Evolutionary conservation across 495 filamentous ascomycete genomes (phyloP).

Genomic region (Trichocladium uniseriatum): DNA sequence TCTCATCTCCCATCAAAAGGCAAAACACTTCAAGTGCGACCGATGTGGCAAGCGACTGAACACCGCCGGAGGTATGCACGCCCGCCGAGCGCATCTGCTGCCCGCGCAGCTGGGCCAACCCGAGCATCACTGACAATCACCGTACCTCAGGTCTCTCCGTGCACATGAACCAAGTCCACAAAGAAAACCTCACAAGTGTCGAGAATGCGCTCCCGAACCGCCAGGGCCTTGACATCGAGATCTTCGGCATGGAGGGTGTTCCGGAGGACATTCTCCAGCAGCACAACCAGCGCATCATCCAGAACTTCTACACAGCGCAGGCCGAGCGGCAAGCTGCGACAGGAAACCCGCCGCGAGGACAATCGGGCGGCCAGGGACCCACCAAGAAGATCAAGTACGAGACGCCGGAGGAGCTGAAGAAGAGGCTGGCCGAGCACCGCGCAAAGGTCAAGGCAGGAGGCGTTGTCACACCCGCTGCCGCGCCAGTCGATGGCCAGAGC

Average conservation of each 20-base stretch:
- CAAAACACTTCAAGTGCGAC: constrained; percentile 97
- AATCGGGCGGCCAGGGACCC: constrained; percentile 39
- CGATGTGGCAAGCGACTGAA: constrained; percentile 78
- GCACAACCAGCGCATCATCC: constrained; percentile 76
- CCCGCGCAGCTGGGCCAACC: not conserved
- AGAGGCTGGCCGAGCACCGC: constrained; percentile 70
- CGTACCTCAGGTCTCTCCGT: constrained; percentile 66
- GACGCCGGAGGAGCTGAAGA: constrained; percentile 66
- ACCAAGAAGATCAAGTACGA: constrained; percentile 77
- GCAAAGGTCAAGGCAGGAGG: constrained; percentile 49
- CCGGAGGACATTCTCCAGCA: constrained; percentile 72
- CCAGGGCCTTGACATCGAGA: constrained; percentile 77
- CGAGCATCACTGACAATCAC: constrained; percentile 14
- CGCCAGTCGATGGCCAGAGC: constrained; percentile 43
- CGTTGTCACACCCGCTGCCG: constrained; percentile 30
- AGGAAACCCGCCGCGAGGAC: constrained; percentile 68
- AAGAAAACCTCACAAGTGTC: constrained; percentile 74
- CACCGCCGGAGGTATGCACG: constrained; percentile 76
- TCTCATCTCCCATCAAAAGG: constrained; percentile 92
- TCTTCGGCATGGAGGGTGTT: constrained; percentile 97
- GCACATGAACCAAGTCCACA: constrained; percentile 97
- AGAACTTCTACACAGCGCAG: constrained; percentile 75
- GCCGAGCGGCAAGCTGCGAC: constrained; percentile 71
- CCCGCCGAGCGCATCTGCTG: not conserved
- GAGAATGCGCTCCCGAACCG: constrained; percentile 87